phyloP scores from a whole-genome alignment of 2,329 filamentous ascomycete genomes.

The Paracoccidioides lutzii region DNA sequence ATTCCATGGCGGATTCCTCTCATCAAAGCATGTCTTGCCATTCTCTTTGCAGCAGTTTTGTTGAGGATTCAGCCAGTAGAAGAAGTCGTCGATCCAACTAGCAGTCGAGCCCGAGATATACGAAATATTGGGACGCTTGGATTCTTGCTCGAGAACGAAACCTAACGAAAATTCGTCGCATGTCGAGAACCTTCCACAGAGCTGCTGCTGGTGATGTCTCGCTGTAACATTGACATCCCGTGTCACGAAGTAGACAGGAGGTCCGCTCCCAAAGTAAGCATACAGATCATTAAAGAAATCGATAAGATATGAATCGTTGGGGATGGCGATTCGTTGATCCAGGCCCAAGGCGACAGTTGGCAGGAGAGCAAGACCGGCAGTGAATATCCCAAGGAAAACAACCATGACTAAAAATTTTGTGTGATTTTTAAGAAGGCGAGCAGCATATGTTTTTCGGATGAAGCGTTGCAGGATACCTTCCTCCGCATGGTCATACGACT shows the following conservation, averaged over 20 bases:
- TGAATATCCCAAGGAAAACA: constrained; percentile 76
- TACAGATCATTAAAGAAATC: constrained; percentile 95
- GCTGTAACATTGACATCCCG: constrained; percentile 66
- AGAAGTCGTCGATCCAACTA: constrained; percentile 94
- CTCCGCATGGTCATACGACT: constrained; percentile 62
- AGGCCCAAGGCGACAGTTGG: constrained; percentile 76
- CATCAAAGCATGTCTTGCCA: constrained; percentile 62
- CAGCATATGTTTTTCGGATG: constrained; percentile 82
- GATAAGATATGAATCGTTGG: constrained; percentile 86
- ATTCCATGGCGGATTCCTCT: constrained; percentile 73
- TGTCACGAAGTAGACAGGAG: constrained; percentile 93
- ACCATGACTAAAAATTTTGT: constrained; percentile 65
- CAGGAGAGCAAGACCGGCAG: constrained; percentile 69
- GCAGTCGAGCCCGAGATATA: constrained; percentile 81
- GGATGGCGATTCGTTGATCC: constrained; percentile 89
- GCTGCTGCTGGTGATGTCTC: constrained; percentile 62
- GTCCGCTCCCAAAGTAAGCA: constrained; percentile 78
- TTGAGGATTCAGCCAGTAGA: constrained; percentile 87
- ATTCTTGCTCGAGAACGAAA: constrained; percentile 85
- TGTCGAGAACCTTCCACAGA: constrained; percentile 83
- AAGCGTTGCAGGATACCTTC: constrained; percentile 76
- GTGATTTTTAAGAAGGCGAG: constrained; percentile 64
- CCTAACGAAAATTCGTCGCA: constrained; percentile 74
- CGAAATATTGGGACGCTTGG: constrained; percentile 75
- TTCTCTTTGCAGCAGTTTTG: constrained; percentile 64